Conservation (phyloP, 495 filamentous ascomycete genomes). For the Neurospora sp. region DNA sequence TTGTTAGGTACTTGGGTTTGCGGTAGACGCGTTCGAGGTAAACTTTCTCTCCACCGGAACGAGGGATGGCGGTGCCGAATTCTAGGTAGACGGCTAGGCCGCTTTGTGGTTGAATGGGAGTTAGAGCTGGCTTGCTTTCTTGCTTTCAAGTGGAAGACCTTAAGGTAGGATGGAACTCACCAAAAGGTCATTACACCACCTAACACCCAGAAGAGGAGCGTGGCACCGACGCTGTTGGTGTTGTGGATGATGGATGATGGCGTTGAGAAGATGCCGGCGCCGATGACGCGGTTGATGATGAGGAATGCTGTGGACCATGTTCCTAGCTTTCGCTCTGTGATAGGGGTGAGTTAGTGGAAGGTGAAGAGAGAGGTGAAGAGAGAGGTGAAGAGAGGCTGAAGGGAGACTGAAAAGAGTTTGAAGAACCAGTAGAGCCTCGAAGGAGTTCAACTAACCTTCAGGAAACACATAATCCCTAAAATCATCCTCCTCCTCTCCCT, state of each 20-base stretch:
- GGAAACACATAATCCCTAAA: conserved; percentile 29
- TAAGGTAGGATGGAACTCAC: conserved; percentile 2
- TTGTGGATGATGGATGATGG: conserved; percentile 16
- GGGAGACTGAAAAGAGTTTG: not conserved
- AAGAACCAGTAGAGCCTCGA: not conserved
- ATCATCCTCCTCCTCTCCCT: conserved; percentile 8
- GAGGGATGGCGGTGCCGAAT: conserved; percentile 14
- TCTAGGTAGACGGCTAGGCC: conserved; percentile 19
- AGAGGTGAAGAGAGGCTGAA: not conserved
- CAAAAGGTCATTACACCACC: conserved; percentile 25
- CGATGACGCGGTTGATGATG: conserved; percentile 26
- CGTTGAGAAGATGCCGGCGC: conserved; percentile 21
- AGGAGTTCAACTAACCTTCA: conserved; percentile 15
- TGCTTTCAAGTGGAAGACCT: not conserved
- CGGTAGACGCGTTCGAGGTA: conserved; percentile 25
- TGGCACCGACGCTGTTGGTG: conserved; percentile 22
- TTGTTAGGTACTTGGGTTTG: conserved; percentile 22
- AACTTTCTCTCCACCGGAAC: not conserved
- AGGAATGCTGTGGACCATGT: conserved; percentile 25
- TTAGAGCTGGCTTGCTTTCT: not conserved
- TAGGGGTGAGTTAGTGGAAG: not conserved
- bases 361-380: not conserved
- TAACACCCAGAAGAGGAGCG: conserved; percentile 23
- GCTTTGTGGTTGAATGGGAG: not conserved
- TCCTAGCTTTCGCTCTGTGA: conserved; percentile 22